Percentiles rank a stretch among this genome's conserved stretches.
These are phyloP conservation scores for Bertia moriformis DNA, from an alignment of 2,329 filamentous ascomycete species.

Conservation along the genomic window DNA sequence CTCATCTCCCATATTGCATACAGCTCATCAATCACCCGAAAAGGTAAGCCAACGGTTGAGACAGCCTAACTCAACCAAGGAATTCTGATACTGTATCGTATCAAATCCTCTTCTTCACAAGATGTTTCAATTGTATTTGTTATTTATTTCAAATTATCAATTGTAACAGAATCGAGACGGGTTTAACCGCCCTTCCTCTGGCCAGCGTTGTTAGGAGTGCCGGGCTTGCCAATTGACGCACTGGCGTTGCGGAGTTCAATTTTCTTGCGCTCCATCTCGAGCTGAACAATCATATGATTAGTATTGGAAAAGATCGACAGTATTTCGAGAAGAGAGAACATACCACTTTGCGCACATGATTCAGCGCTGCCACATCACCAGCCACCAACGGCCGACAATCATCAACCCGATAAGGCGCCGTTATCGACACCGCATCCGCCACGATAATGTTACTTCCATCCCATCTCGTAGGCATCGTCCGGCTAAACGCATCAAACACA, in stretches of 20 bases:
- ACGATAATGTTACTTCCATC: conserved; percentile 41
- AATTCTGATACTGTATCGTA: too few relatives aligned
- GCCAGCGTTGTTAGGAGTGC: background rate
- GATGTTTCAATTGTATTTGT: too few relatives aligned
- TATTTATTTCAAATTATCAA: too few relatives aligned
- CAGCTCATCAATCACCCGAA: too few relatives aligned
- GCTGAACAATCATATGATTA: conserved; percentile 10
- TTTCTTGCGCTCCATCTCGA: conserved; percentile 30
- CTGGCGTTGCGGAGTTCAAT: conserved; percentile 17
- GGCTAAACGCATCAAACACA: conserved; percentile 44
- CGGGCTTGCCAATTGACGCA: background rate
- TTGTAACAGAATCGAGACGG: too few relatives aligned
- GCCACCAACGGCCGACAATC: conserved; percentile 28
- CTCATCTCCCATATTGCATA: too few relatives aligned
- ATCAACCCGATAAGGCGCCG: conserved; percentile 39
- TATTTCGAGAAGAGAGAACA: conserved; percentile 9
- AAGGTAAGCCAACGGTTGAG: too few relatives aligned
- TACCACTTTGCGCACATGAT: conserved; percentile 29
- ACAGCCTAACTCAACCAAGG: too few relatives aligned
- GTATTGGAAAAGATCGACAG: background rate
- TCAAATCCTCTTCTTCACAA: too few relatives aligned
- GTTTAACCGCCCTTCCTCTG: background rate
- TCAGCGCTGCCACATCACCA: conserved; percentile 22
- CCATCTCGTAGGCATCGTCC: conserved; percentile 47
- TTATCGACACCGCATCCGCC: conserved; percentile 42